Percentiles rank a stretch among this genome's conserved stretches.
phyloP scores from a whole-genome alignment of 2,329 filamentous ascomycete genomes.

The Dactylonectria macrodidyma region DNA sequence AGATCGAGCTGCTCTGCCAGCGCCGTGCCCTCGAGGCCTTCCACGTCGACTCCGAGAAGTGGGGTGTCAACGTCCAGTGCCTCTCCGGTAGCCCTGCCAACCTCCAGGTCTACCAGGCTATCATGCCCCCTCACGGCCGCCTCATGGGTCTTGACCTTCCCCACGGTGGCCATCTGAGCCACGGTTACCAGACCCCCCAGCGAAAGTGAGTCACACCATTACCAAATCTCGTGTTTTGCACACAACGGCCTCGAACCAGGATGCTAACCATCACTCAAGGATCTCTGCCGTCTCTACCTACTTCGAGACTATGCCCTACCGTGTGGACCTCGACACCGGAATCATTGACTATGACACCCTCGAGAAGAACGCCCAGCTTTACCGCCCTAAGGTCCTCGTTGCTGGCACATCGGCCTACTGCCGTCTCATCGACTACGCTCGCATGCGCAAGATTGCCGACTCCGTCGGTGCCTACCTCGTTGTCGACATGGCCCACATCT shows the following conservation, averaged over 20 bases:
- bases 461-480: slow-evolving; percentile 94
- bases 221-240: background rate
- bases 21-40: slow-evolving; percentile 93
- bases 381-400: slow-evolving; percentile 95
- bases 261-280: slow-evolving; percentile 59
- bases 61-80: slow-evolving; percentile 99
- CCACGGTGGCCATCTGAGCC: slow-evolving; percentile 93
- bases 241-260: background rate
- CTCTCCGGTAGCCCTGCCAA: slow-evolving; percentile 95
- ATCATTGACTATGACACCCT: slow-evolving; percentile 97
- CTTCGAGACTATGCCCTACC: slow-evolving; percentile 99
- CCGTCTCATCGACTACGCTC: slow-evolving; percentile 95
- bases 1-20: slow-evolving; percentile 96
- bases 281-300: slow-evolving; percentile 99
- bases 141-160: slow-evolving; percentile 97
- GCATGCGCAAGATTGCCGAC: slow-evolving; percentile 97
- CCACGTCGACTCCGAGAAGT: slow-evolving; percentile 87
- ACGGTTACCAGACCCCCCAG: slow-evolving; percentile 96
- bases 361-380: slow-evolving; percentile 90
- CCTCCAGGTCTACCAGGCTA: slow-evolving; percentile 96
- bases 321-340: slow-evolving; percentile 89
- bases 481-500: slow-evolving; percentile 99
- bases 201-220: slow-evolving; percentile 77
- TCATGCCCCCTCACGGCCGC: slow-evolving; percentile 95
- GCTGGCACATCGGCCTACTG: slow-evolving; percentile 99